Evolutionary conservation across 495 filamentous ascomycete species (phyloP), one percentile per base, ranked within the genome.

Genomic region (Terfezia boudieri): DNA sequence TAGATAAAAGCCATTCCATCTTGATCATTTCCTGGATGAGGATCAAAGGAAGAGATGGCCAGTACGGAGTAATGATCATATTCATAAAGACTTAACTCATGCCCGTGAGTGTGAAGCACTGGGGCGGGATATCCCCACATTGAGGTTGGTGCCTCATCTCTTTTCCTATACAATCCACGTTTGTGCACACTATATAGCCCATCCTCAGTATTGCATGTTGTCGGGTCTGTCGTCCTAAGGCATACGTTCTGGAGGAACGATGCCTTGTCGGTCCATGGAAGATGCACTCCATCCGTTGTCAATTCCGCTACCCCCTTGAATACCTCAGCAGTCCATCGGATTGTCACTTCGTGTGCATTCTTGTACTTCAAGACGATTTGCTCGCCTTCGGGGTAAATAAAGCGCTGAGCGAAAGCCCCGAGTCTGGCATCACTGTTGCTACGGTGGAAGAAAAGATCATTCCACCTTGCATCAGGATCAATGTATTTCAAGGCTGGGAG

Each of bases 381-480:
- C 14, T 62, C 49, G 26, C 26, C 26, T 38, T 62, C 60, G 23
- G 56, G 35, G 26, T 56, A 62, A 4, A 50, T 51, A 2, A 4
- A 8, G 41, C 60, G 53, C 4, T 4, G 2, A 11, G 61, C 54
- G 51, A 63, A 63, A 10, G 35, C 1, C 7, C 61, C 61, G 2
- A 11, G 11, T 4, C 23, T 16, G 14, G 9, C 49, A 51, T 16
- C 49, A 46, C 41, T 20, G 17, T 51, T 20, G 22, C 16, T 32
- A 16, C 49, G 49, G 16, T 32, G 32, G n/a, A 51, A 35, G 43
- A 63, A 43, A 26, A 62, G 38, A 17, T 62, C 49, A 26, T 63
- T 63, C 36, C 46, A 63, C 23, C 61, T 59, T 1, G 61, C 61
- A 48, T 63, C 60, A 8, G 61, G 61, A 37, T 63, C 61, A 10